Conservation (phyloP, 2,329 filamentous ascomycete species). For the Leptoxyphium fumago region DNA sequence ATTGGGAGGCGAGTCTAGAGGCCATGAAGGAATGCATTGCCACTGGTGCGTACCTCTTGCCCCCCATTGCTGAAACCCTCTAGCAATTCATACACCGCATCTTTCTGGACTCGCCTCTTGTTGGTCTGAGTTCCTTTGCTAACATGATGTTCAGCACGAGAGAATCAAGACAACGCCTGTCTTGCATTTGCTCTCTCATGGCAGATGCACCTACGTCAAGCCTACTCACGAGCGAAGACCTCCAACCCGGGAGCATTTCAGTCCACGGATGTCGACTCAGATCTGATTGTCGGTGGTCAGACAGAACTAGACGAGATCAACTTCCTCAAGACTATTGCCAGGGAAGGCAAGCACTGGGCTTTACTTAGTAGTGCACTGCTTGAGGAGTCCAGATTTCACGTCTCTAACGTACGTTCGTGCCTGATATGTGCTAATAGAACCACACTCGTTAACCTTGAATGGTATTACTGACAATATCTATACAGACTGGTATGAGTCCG, state of each 20-base stretch:
- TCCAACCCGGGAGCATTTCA: constrained; percentile 2
- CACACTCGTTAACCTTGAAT: not conserved
- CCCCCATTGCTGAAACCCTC: not conserved
- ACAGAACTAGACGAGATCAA: constrained; percentile 61
- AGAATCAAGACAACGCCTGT: constrained; percentile 83
- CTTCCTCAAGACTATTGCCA: constrained; percentile 75
- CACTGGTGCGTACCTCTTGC: constrained; percentile 32
- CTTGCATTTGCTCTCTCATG: constrained; percentile 92
- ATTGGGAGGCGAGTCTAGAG: constrained; percentile 74
- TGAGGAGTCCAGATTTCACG: constrained; percentile 67
- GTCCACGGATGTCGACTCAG: constrained; percentile 3
- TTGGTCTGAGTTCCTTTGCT: not conserved
- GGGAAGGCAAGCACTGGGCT: constrained; percentile 73
- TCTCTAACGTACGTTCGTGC: constrained; percentile 53
- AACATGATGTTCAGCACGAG: constrained; percentile 43
- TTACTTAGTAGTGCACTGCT: constrained; percentile 71
- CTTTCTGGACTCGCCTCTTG: not conserved
- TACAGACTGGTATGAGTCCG: constrained; percentile 16
- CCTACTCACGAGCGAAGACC: constrained; percentile 43
- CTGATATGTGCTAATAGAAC: not conserved
- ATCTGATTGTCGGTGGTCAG: constrained; percentile 7
- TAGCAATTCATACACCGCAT: not conserved
- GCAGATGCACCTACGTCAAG: constrained; percentile 87
- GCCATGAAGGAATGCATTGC: constrained; percentile 92
- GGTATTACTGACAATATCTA: not conserved